A percentile compares a stretch with the other conserved stretches of the same genome.
phyloP scores from a whole-genome alignment of 208 protist species.

The Trypanosoma congolense region DNA sequence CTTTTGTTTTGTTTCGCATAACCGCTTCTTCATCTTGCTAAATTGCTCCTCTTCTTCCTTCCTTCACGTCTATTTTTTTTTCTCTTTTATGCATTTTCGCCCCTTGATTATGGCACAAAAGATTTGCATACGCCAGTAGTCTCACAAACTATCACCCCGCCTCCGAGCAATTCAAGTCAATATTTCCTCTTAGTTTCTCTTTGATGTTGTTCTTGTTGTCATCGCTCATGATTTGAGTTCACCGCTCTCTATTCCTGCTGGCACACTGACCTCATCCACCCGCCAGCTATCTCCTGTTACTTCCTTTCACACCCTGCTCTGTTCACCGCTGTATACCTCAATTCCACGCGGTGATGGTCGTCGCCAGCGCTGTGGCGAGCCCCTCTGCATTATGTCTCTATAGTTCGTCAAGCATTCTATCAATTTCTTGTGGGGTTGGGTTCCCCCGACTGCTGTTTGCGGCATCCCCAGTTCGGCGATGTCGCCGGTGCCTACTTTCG shows the following conservation, averaged over 20 bases:
- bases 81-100: background rate
- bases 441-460: background rate
- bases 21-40: background rate
- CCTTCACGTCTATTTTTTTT: constrained; percentile 5
- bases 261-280: no score
- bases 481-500: background rate
- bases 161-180: no score
- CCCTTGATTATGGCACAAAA: no score
- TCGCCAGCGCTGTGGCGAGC: background rate
- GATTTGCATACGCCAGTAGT: no score
- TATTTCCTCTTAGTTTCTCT: background rate
- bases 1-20: background rate
- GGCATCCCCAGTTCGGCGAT: background rate
- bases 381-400: background rate
- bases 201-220: background rate
- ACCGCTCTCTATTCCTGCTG: no score
- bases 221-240: background rate
- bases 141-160: no score
- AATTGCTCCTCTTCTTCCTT: background rate
- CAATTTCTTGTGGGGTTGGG: constrained; percentile 2
- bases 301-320: no score
- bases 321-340: no score
- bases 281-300: no score
- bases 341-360: no score
- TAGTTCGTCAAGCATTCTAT: constrained; percentile 19